Base-by-base conservation (phyloP, 1,284 basidiomycete genomes). In the Rhodotorula sp. region DNA sequence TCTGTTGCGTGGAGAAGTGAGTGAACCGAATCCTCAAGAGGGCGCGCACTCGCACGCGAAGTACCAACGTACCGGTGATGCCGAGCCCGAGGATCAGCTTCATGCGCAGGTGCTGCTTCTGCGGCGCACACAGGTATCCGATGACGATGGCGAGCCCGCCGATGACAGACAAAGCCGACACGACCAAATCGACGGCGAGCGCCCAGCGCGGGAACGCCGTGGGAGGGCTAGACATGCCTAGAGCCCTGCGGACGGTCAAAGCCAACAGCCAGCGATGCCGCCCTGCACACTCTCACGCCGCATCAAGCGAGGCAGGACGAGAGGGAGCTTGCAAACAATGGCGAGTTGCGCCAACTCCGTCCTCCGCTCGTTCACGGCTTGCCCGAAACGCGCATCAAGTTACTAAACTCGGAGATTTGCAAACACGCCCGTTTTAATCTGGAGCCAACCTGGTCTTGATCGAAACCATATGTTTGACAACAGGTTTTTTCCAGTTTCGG, bases 1-100 rank as follows among this genome's bases (percentile, higher is more conserved):
- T 60, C 62, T 55, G 54, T 28, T 43, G 38, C 12, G 28, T 16
- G 28, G 34, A 45, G 4, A 5, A 31, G 43, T n/a, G 26, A 50
- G 7, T 7, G 14, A 28, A 23, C 10, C 8, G 38, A 5, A n/a
- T 19, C 50, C 55, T 26, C 34, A 50, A 14, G 38, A 19, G 23
- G 8, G 2, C 50, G 38, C 8, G 28, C n/a, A 21, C 12, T 38
- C 34, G 26, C 19, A 7, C 21, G 4, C 6, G 31, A 21, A 34
- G 1, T 7, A 50, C 16, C 28, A n/a, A 60, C 68, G 52, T 59
- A 73, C 71, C 71, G 16, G 67, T 55, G 4, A 73, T 31, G 2
- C 72, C 72, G 18, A 73, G 48, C 0, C 57, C 72, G 2, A 67
- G 61, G 2, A 73, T 64, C n/a, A 73, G 57, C 48, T 65, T 64